phyloP scores from a whole-genome alignment of 129 eudicot species.

The Chrysanthemum makinoi region DNA sequence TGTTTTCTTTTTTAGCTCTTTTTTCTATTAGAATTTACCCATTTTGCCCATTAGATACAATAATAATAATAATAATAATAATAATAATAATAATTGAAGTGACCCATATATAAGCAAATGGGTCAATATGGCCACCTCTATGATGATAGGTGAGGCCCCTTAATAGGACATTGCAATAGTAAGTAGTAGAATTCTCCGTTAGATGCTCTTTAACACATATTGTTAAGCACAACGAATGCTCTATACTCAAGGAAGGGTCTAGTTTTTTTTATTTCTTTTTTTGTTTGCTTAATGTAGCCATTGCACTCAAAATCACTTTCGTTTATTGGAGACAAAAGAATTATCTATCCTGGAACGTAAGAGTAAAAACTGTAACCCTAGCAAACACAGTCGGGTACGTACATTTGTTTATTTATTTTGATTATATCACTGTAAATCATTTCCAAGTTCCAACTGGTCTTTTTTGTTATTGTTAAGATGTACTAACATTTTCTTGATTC shows the following conservation, averaged over 20 bases:
- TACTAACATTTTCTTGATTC: not conserved
- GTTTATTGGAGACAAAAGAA: conserved; percentile 81
- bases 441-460: not conserved
- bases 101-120: not conserved
- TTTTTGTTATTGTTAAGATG: not conserved
- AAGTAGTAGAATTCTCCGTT: too few relatives aligned
- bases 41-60: too few relatives aligned
- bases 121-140: not conserved
- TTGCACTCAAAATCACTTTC: conserved; percentile 80
- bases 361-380: conserved; percentile 45
- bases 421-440: too few relatives aligned
- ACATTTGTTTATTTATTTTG: not conserved
- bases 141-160: too few relatives aligned
- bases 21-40: too few relatives aligned
- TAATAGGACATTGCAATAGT: too few relatives aligned
- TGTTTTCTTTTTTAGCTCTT: too few relatives aligned
- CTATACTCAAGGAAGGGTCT: not conserved
- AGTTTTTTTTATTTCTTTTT: conserved; percentile 12
- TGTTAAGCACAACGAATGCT: too few relatives aligned
- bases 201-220: too few relatives aligned
- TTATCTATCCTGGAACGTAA: conserved; percentile 90
- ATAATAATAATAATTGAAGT: not conserved
- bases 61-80: too few relatives aligned
- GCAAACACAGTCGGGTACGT: conserved; percentile 60
- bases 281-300: conserved; percentile 47